Conservation (phyloP, 768 basidiomycete genomes). For the Tulasnella calospora region DNA sequence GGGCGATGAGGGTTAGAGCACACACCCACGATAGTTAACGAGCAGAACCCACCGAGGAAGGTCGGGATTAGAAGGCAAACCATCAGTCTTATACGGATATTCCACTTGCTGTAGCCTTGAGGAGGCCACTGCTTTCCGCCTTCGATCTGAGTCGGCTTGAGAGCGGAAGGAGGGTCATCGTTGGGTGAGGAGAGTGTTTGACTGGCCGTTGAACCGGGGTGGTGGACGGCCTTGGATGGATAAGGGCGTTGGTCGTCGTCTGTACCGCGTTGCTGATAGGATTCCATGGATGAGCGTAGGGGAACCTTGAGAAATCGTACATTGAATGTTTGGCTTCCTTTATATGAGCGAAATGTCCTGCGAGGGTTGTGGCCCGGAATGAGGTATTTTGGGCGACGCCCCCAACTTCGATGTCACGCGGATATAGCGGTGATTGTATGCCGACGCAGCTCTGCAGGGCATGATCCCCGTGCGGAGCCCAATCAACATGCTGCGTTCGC, state of each 20-base stretch:
- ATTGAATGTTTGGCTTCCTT: no score
- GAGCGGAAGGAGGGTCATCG: neutral
- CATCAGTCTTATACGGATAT: slow-evolving; percentile 14
- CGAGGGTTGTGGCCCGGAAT: no score
- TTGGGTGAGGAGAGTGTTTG: neutral
- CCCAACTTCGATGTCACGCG: neutral
- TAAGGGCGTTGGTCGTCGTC: neutral
- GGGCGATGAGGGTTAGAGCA: neutral
- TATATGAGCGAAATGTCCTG: no score
- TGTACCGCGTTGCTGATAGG: neutral
- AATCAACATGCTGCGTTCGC: neutral
- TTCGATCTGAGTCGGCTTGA: neutral
- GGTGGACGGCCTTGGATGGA: neutral
- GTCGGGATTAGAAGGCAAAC: slow-evolving; percentile 1
- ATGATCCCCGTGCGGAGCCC: neutral
- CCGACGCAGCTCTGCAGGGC: neutral
- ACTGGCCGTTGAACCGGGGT: neutral
- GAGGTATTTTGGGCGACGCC: no score
- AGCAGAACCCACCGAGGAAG: slow-evolving; percentile 4
- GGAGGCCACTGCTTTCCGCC: neutral
- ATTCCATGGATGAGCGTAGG: neutral
- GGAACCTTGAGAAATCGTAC: no score
- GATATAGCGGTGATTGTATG: neutral
- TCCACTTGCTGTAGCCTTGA: slow-evolving; percentile 10
- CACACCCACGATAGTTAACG: no score